Evolutionary conservation across 306 rosid species (phyloP).

Genomic region (Quercus bicolor): DNA sequence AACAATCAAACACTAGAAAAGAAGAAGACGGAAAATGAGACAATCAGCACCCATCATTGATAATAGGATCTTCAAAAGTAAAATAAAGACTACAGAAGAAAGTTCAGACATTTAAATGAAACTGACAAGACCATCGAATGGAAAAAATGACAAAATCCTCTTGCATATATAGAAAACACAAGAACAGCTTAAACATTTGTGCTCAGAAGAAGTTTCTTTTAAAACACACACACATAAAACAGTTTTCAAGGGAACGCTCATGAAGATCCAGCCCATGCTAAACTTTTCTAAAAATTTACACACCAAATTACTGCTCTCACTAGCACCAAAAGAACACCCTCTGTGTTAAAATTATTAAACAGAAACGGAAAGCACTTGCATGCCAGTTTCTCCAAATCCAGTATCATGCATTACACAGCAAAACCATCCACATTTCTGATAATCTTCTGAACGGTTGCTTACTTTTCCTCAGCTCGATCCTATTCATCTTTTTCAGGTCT

Average conservation of each 20-base stretch:
- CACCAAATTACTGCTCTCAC: not conserved
- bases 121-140: not conserved
- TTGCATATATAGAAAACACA: not conserved
- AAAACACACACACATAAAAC: not conserved
- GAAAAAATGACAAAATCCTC: not conserved
- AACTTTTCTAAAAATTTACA: not conserved
- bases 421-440: not conserved
- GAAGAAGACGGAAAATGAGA: not conserved
- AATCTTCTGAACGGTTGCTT: conserved; percentile 4
- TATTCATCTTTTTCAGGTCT: not conserved
- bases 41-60: not conserved
- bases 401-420: not conserved
- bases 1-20: conserved; percentile 87
- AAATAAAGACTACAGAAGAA: not conserved
- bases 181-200: not conserved
- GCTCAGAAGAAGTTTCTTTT: not conserved
- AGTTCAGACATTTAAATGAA: not conserved
- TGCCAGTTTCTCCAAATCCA: conserved; percentile 7
- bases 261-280: not conserved
- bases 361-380: not conserved
- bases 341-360: not conserved
- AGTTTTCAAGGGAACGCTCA: not conserved
- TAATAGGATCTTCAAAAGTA: not conserved
- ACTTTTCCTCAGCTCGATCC: not conserved
- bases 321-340: not conserved